A percentile compares a stretch with the other conserved stretches of the same genome.
phyloP scores from a whole-genome alignment of 495 filamentous ascomycete species.

The Lophiostoma macrostomum region DNA sequence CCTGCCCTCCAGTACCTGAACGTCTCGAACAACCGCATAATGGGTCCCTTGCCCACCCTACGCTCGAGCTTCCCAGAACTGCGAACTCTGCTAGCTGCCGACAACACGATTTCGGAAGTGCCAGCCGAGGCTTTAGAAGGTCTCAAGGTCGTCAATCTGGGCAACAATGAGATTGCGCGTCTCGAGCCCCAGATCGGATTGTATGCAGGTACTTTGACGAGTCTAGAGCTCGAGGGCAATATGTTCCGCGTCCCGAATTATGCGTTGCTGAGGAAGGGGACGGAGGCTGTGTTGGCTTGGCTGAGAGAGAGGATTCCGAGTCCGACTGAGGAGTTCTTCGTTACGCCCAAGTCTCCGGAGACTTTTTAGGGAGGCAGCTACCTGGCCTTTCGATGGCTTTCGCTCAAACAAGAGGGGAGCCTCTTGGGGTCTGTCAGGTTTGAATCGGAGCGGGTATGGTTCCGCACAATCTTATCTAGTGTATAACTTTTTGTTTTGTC shows the following conservation, averaged over 20 bases:
- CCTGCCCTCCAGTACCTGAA: slow-evolving; percentile 72
- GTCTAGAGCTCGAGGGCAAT: slow-evolving; percentile 72
- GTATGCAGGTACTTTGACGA: slow-evolving; percentile 54
- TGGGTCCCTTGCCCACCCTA: slow-evolving; percentile 57
- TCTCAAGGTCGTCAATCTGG: slow-evolving; percentile 69
- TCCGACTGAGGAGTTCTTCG: slow-evolving; percentile 49
- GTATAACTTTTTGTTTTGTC: too few relatives aligned
- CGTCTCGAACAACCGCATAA: slow-evolving; percentile 73
- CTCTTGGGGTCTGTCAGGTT: too few relatives aligned
- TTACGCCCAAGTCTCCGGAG: background rate
- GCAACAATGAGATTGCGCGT: slow-evolving; percentile 74
- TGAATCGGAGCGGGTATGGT: too few relatives aligned
- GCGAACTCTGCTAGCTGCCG: slow-evolving; percentile 62
- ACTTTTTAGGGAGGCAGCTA: too few relatives aligned
- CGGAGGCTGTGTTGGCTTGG: slow-evolving; percentile 81
- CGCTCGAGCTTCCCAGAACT: slow-evolving; percentile 63
- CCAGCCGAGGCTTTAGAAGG: slow-evolving; percentile 72
- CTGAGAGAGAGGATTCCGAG: slow-evolving; percentile 69
- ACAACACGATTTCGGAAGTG: slow-evolving; percentile 72
- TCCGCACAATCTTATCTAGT: too few relatives aligned
- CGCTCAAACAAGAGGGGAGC: too few relatives aligned
- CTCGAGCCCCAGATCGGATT: slow-evolving; percentile 78
- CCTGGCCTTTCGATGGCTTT: too few relatives aligned
- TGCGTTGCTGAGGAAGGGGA: slow-evolving; percentile 82
- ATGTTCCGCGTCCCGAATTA: slow-evolving; percentile 81